A percentile compares a stretch with the other conserved stretches of the same genome.
These are phyloP conservation scores for Rachicladosporium sp. DNA, from an alignment of 2,329 filamentous ascomycete genomes.

Conservation along the genomic window DNA sequence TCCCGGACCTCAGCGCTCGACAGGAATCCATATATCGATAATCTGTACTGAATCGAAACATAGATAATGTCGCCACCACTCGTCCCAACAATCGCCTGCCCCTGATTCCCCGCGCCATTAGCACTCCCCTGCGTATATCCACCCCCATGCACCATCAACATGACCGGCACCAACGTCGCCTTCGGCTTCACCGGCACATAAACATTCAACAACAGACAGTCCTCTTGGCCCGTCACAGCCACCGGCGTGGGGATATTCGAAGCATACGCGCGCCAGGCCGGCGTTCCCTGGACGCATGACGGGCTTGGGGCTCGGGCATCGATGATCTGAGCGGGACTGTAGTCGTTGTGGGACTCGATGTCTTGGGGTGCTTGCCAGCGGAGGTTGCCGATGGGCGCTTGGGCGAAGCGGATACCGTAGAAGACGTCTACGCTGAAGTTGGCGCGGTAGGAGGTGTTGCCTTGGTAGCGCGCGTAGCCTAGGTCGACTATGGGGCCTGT, in stretches of 20 bases:
- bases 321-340: conserved; percentile 10
- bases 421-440: background rate
- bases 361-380: conserved; percentile 21
- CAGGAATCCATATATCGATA: conserved; percentile 20
- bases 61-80: conserved; percentile 23
- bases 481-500: conserved; percentile 9
- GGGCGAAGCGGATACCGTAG: conserved; percentile 16
- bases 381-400: conserved; percentile 17
- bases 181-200: conserved; percentile 25
- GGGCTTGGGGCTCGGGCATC: conserved; percentile 17
- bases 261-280: conserved; percentile 6
- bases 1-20: conserved; percentile 8
- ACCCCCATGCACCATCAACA: conserved; percentile 26
- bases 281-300: conserved; percentile 18
- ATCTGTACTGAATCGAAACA: conserved; percentile 21
- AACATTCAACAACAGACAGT: conserved; percentile 31
- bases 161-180: conserved; percentile 17
- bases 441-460: background rate
- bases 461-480: conserved; percentile 9
- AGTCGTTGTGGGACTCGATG: conserved; percentile 16
- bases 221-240: conserved; percentile 16
- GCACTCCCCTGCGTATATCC: conserved; percentile 22
- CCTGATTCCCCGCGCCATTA: conserved; percentile 9
- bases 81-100: conserved; percentile 19
- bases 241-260: conserved; percentile 6